Base-by-base conservation (phyloP, 1,139 yeast genomes). In the Saccharomyces pastorianus region DNA sequence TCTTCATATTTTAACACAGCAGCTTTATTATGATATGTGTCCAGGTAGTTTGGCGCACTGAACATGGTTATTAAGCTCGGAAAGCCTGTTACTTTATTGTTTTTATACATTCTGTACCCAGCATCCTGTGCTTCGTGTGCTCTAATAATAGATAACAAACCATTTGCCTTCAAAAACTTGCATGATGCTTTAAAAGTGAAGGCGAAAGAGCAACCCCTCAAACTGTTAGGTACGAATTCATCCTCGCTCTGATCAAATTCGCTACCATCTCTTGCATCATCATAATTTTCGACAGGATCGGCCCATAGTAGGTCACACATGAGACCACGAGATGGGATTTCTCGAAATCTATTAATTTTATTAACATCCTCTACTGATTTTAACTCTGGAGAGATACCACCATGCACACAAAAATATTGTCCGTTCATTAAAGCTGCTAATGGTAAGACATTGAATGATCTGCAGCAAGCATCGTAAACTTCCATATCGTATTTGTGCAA, bases 61-160 rank as follows among this genome's bases (percentile, higher is more conserved):
- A 91, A 91, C 75, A 91, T 84, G n/a, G 97, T 90, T 71, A 91
- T 80, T 50, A 91, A 78, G 6, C 93, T 83, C 0, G 97, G 97
- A 69, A 91, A 91, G n/a, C 95, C 95, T 67, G 90, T 85, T 23
- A 87, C 79, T 59, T 82, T 80, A 5, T 96, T 88, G 62, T 88
- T 80, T 61, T 85, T 85, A 72, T 91, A 91, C 85, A 93, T 91
- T 67, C 96, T 76, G 72, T 89, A 90, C 25, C 98, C 98, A 20
- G 93, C 91, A 71, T 91, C 96, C 70, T 91, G 98, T 1, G 97
- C 97, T 71, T 91, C 97, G 68, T 91, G 98, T 1, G 97, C 98
- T 57, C 98, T 78, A 53, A 91, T 88, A 44, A 91, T 81, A 14
- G 91, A 85, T 49, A 91, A 73, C 51, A 91, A 73, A 27, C 88